Evolutionary conservation across 2,329 filamentous ascomycete genomes (phyloP), one percentile per base, ranked within the genome.

Genomic region (Hypoxylon sp.): DNA sequence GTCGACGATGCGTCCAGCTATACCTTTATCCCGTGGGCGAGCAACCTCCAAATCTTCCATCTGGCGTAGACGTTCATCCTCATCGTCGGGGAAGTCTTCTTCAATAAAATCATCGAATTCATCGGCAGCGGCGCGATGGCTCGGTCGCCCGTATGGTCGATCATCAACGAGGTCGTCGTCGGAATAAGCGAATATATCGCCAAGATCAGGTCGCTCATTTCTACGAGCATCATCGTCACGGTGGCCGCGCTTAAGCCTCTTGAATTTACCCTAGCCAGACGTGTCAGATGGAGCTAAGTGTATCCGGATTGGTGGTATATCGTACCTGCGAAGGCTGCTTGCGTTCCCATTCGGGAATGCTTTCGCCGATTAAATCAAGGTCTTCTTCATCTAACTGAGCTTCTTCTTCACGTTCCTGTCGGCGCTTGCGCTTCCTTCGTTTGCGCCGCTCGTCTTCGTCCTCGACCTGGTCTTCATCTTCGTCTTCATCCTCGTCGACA

Each of bases 21-120:
- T 86, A 70, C 91, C 90, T 64, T 89, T 88, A 70, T 92, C 89
- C 61, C 90, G 89, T 0, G 94, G 93, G 42, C 94, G 89, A 61
- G 94, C 93, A 67, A 98, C 93, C 78, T 98, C 94, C 74, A 92
- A 87, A 77, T 98, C 94, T 78, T 97, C 94, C 70, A 91, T 88
- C 73, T 94, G 89, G 65, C 89, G 89, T 62, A 91, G 89, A 17
- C 89, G 86, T 74, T 93, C 92, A 67, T 92, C 91, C 70, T 97
- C 94, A 72, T 97, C 94, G 54, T 94, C 93, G 54, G 94, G 93
- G 68, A 94, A 94, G 75, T 98, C 96, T 75, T 98, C 94, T 78
- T 98, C 95, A 77, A 99, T 99, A 80, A 99, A 99, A 78, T 95
- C 94, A 67, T 94, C 94, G 79, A 97, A 93, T 76, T 97, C 94